Base-by-base conservation (phyloP, 2,329 filamentous ascomycete genomes). In the Hymenoscyphus fraxineus region DNA sequence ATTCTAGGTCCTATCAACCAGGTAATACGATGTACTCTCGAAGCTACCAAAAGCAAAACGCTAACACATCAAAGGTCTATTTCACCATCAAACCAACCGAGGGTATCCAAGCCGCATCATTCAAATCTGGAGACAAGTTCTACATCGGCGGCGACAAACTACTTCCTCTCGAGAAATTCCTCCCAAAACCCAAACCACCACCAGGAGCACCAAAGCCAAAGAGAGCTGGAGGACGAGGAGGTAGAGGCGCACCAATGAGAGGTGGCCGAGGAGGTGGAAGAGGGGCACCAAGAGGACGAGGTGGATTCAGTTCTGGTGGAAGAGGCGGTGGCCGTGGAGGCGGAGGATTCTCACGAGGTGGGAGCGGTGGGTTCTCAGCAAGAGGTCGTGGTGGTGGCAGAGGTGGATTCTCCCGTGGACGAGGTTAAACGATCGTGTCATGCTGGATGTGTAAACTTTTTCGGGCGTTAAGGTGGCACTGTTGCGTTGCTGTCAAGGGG, bases 41-140 rank as follows among this genome's bases (percentile, higher is more conserved):
- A 35, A 32, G 6, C 27, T 38, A 9, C 55, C 35, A 38, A 35
- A 6, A 16, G 10, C n/a, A 9, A n/a, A 38, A 19, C 38, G 31
- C 55, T 58, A 58, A 58, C 32, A 35, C 15, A 58, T 38, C n/a
- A 54, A 19, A 54, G 31, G 92, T 98, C 74, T 97, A 90, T 83
- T 99, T 99, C 84, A 98, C 94, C 74, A 90, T 99, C 79, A 98
- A 98, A 82, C 93, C 94, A 31, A 88, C 92, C 77, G 94, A 98
- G 77, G 95, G 95, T 73, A 98, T 99, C 78, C 91, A 96, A 79
- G 93, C 95, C 67, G 87, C 88, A 65, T 95, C 91, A 51, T 99
- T 98, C 88, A 96, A 97, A 83, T 81, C 88, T 68, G 95, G 95
- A 76, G 95, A 98, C 84, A 97, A 96, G 82, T 96, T 99, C 81